Percentiles rank a stretch among this genome's conserved stretches.
Conservation (phyloP, 2,329 filamentous ascomycete genomes). For the Phaeosphaeriaceae sp. region DNA sequence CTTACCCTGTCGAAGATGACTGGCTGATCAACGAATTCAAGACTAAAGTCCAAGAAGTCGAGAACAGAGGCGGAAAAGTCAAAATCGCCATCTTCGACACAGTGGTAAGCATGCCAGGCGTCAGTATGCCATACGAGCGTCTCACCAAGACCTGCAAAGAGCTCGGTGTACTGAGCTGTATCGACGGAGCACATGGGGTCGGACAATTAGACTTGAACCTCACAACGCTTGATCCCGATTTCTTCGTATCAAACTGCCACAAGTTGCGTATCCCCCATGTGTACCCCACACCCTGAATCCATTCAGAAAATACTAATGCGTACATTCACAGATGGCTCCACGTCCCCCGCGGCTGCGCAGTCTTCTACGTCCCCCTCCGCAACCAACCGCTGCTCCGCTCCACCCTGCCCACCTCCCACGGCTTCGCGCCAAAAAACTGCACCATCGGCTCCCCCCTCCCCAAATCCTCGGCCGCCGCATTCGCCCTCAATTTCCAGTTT, state of each 20-base stretch:
- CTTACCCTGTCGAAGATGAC: slow-evolving; percentile 73
- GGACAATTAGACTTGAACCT: slow-evolving; percentile 80
- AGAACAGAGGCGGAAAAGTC: slow-evolving; percentile 65
- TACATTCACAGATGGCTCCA: slow-evolving; percentile 71
- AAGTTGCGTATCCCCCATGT: slow-evolving; percentile 27
- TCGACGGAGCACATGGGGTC: slow-evolving; percentile 86
- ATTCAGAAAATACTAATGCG: not conserved
- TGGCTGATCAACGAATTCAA: slow-evolving; percentile 69
- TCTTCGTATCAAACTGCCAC: slow-evolving; percentile 79
- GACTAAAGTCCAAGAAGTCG: slow-evolving; percentile 61
- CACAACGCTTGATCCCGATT: slow-evolving; percentile 73
- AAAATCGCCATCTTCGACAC: slow-evolving; percentile 79
- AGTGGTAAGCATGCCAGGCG: slow-evolving; percentile 77
- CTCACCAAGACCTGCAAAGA: slow-evolving; percentile 70
- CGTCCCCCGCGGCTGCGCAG: slow-evolving; percentile 77
- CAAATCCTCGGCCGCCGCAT: slow-evolving; percentile 59
- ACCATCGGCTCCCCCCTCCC: slow-evolving; percentile 34
- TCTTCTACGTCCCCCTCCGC: slow-evolving; percentile 77
- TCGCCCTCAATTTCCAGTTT: slow-evolving; percentile 75
- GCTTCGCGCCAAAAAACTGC: slow-evolving; percentile 63
- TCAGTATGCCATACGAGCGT: slow-evolving; percentile 78
- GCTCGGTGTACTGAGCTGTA: slow-evolving; percentile 71
- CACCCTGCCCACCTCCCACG: slow-evolving; percentile 80
- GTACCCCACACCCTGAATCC: not conserved
- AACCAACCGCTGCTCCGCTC: slow-evolving; percentile 79